A percentile compares a stretch with the other conserved stretches of the same genome.
Evolutionary conservation across 129 eudicot species (phyloP).

Genomic region (Escallonia herrerae): DNA sequence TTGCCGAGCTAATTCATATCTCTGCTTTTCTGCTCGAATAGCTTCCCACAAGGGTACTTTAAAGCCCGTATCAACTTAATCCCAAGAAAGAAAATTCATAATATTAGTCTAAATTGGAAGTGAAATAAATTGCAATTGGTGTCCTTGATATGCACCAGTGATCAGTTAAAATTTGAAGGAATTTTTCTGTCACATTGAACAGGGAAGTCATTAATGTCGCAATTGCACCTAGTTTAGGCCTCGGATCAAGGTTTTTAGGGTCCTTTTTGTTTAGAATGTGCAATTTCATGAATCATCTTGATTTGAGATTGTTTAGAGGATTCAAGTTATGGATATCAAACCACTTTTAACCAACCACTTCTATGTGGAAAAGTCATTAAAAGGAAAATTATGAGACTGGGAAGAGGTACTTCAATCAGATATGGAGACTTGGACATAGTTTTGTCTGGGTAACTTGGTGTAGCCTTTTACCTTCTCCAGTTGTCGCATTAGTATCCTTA

Average conservation of each 20-base stretch:
- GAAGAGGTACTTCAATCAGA: too few relatives aligned
- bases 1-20: slow-evolving; percentile 11
- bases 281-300: too few relatives aligned
- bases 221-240: background rate
- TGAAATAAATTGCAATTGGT: background rate
- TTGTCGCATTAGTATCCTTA: too few relatives aligned
- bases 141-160: background rate
- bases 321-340: too few relatives aligned
- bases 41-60: slow-evolving; percentile 16
- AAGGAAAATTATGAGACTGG: too few relatives aligned
- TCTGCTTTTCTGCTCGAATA: slow-evolving; percentile 1
- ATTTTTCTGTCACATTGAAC: too few relatives aligned
- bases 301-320: too few relatives aligned
- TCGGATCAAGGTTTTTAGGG: too few relatives aligned
- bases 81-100: background rate
- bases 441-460: background rate
- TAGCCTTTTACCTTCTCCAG: background rate
- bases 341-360: too few relatives aligned
- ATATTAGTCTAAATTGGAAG: background rate
- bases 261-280: too few relatives aligned
- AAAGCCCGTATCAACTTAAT: slow-evolving; percentile 14
- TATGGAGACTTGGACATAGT: too few relatives aligned
- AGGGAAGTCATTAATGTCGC: background rate
- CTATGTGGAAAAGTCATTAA: too few relatives aligned
- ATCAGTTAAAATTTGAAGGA: background rate